A percentile compares a stretch with the other conserved stretches of the same genome.
Conservation (phyloP, 495 filamentous ascomycete species). For the Choiromyces venosus region DNA sequence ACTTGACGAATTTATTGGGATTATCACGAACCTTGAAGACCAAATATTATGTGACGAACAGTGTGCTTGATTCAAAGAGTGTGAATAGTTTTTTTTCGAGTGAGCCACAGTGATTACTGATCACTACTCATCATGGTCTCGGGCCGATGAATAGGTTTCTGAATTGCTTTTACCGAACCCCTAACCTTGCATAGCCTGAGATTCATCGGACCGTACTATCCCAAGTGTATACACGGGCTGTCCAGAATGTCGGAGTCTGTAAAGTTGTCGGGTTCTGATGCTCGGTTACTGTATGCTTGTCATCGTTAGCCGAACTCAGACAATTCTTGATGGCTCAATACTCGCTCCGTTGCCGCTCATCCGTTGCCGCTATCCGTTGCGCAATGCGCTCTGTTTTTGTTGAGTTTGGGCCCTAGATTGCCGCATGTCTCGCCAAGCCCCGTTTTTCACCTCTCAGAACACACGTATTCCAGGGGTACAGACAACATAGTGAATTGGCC, state of each 20-base stretch:
- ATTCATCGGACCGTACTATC: not conserved
- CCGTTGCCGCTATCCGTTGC: not conserved
- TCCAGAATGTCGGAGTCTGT: not conserved
- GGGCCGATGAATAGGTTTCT: not conserved
- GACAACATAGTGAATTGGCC: not conserved
- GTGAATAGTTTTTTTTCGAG: not conserved
- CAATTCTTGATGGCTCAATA: not conserved
- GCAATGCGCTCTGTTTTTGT: not conserved
- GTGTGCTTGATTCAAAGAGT: not conserved
- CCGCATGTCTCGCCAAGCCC: constrained; percentile 3
- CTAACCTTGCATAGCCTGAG: not conserved
- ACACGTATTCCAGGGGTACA: not conserved
- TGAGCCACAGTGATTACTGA: not conserved
- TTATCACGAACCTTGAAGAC: not conserved
- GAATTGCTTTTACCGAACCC: not conserved
- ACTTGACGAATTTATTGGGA: not conserved
- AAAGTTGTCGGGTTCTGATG: not conserved
- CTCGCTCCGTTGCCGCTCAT: not conserved
- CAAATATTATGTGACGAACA: not conserved
- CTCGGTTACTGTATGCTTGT: not conserved
- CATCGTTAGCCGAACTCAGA: not conserved
- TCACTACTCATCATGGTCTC: not conserved
- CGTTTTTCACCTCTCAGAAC: not conserved
- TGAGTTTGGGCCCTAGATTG: not conserved
- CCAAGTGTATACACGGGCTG: not conserved